phyloP scores from a whole-genome alignment of 176 grass and related monocot species.

The Saccharum spontaneum region DNA sequence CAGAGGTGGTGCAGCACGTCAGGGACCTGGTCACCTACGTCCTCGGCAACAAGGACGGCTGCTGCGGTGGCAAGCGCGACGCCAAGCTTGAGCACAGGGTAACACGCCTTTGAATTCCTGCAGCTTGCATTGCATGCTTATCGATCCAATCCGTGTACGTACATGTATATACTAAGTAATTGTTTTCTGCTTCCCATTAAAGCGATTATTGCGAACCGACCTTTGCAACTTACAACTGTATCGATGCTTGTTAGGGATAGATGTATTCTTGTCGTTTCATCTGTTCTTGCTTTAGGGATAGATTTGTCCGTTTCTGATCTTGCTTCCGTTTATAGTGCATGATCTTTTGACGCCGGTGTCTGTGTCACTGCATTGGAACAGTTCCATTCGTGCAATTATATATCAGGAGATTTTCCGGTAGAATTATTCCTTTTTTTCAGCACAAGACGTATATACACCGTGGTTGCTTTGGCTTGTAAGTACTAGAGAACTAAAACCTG shows the following conservation, averaged over 20 bases:
- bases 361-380: not conserved
- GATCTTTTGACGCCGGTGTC: not conserved
- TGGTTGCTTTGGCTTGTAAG: no score
- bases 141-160: not conserved
- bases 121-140: not conserved
- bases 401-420: not conserved
- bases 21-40: slow-evolving; percentile 19
- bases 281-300: not conserved
- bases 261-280: not conserved
- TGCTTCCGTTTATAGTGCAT: not conserved
- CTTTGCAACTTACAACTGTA: not conserved
- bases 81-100: slow-evolving; percentile 38
- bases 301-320: not conserved
- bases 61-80: slow-evolving; percentile 9
- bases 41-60: not conserved
- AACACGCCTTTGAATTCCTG: not conserved
- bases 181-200: not conserved
- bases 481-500: no score
- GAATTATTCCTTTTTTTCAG: not conserved
- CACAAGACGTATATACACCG: not conserved
- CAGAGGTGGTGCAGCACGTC: slow-evolving; percentile 36
- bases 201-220: not conserved
- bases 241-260: not conserved
- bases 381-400: not conserved
- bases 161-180: not conserved